A percentile compares a stretch with the other conserved stretches of the same genome.
These are phyloP conservation scores for Trichomonas tenax DNA, from an alignment of 208 protist species.

Conservation along the genomic window DNA sequence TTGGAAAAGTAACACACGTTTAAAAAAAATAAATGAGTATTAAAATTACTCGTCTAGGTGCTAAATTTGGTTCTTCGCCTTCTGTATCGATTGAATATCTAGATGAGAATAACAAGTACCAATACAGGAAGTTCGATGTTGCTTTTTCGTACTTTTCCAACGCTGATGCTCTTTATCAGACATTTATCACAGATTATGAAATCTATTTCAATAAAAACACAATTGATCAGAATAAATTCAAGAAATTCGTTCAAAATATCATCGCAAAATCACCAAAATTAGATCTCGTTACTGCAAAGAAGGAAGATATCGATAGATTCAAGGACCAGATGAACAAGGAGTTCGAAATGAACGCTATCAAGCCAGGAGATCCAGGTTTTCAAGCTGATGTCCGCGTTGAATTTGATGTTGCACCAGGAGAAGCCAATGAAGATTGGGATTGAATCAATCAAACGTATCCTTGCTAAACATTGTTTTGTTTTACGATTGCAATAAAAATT, in stretches of 20 bases:
- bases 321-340: constrained; percentile 6
- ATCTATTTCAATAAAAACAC: background rate
- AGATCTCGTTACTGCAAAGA: background rate
- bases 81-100: background rate
- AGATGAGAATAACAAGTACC: background rate
- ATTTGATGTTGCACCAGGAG: background rate
- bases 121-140: background rate
- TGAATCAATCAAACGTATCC: background rate
- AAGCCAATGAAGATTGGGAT: background rate
- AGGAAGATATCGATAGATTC: background rate
- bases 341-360: background rate
- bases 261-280: background rate
- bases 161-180: background rate
- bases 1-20: no score
- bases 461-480: no score
- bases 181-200: constrained; percentile 11
- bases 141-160: background rate
- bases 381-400: background rate
- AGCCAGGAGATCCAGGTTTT: background rate
- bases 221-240: background rate
- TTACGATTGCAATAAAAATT: no score
- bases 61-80: background rate
- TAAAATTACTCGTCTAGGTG: background rate
- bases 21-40: background rate
- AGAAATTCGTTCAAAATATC: constrained; percentile 6